phyloP scores from a whole-genome alignment of 2,329 filamentous ascomycete species.

The Zarea fungicola region DNA sequence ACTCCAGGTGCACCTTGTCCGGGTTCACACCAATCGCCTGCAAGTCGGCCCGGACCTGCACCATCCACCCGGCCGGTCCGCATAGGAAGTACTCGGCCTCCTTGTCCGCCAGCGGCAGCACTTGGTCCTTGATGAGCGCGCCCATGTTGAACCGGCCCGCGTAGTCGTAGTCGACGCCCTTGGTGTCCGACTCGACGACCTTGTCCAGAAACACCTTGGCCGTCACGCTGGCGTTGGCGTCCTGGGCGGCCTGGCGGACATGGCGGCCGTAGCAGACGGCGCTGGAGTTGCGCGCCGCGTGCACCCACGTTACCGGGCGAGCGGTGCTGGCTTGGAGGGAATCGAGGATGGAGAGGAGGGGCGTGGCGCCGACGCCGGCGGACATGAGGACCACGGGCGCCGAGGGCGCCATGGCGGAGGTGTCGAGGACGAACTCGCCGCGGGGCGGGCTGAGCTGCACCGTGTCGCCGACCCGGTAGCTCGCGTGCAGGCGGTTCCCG shows the following conservation, averaged over 20 bases:
- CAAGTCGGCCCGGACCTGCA: conserved; percentile 46
- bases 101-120: conserved; percentile 48
- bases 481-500: conserved; percentile 47
- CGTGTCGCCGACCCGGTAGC: conserved; percentile 44
- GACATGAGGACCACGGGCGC: conserved; percentile 61
- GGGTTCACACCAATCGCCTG: conserved; percentile 45
- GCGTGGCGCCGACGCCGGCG: conserved; percentile 64
- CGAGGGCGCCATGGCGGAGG: conserved; percentile 31
- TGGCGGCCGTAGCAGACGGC: conserved; percentile 51
- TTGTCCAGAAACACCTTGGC: conserved; percentile 50
- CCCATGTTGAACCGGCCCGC: conserved; percentile 51
- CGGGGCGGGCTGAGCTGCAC: conserved; percentile 51
- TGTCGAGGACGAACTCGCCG: conserved; percentile 59
- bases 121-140: conserved; percentile 41
- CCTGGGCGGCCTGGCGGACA: conserved; percentile 36
- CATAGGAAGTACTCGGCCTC: conserved; percentile 63
- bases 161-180: conserved; percentile 52
- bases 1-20: conserved; percentile 56
- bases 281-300: conserved; percentile 48
- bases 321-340: conserved; percentile 33
- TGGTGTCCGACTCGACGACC: conserved; percentile 34
- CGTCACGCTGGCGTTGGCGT: background rate
- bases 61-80: conserved; percentile 64
- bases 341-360: conserved; percentile 61
- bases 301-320: conserved; percentile 56